phyloP scores from a whole-genome alignment of 2,329 filamentous ascomycete genomes.

The Teratosphaeria pseudoeucalypti region DNA sequence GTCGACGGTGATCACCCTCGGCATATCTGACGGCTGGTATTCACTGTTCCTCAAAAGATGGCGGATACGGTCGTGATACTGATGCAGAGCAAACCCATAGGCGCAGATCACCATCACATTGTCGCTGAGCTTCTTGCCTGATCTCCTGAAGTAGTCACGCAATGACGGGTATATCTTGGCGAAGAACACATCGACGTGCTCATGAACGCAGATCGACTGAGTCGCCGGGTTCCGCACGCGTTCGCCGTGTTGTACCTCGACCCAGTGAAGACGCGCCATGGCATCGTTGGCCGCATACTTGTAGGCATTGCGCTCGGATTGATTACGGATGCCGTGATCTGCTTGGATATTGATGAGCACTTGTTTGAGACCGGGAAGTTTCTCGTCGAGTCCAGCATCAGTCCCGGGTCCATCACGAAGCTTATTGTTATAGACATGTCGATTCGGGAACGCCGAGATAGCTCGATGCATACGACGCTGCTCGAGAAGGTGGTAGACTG shows the following conservation, averaged over 20 bases:
- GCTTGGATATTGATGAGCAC: slow-evolving; percentile 4
- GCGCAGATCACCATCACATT: slow-evolving; percentile 11
- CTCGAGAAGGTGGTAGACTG: slow-evolving; percentile 5
- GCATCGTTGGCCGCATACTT: slow-evolving; percentile 1
- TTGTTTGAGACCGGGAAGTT: slow-evolving; percentile 1
- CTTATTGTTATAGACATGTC: slow-evolving; percentile 3
- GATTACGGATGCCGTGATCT: neutral
- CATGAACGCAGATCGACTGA: slow-evolving; percentile 3
- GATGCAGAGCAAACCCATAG: slow-evolving; percentile 8
- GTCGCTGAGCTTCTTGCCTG: slow-evolving; percentile 2
- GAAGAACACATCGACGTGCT: slow-evolving; percentile 10
- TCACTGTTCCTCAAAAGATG: neutral
- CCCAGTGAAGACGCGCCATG: slow-evolving; percentile 6
- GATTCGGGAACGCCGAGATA: slow-evolving; percentile 7
- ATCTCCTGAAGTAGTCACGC: slow-evolving; percentile 3
- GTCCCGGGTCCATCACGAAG: slow-evolving; percentile 4
- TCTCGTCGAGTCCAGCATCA: neutral
- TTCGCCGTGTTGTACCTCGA: slow-evolving; percentile 6
- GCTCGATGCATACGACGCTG: slow-evolving; percentile 6
- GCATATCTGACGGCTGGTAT: slow-evolving; percentile 1
- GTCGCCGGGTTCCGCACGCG: neutral
- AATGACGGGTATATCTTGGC: slow-evolving; percentile 5
- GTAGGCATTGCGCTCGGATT: neutral
- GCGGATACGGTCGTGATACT: neutral
- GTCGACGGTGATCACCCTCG: slow-evolving; percentile 9